Percentiles rank a stretch among this genome's conserved stretches.
These are phyloP conservation scores for Orychophragmus violaceus DNA, from an alignment of 345 rosid species.

Conservation along the genomic window DNA sequence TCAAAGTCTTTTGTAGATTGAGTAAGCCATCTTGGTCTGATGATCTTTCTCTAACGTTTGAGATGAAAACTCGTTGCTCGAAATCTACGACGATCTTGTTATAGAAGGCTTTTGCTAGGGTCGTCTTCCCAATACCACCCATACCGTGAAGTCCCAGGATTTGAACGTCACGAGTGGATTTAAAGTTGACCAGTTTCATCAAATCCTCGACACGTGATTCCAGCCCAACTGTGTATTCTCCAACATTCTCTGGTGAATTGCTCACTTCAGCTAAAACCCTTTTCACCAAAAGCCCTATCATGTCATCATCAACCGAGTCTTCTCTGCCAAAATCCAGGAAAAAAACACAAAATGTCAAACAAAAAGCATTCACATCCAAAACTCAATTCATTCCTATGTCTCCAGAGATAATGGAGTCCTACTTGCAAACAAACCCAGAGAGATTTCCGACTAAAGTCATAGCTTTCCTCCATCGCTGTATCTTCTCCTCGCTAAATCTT, in stretches of 20 bases:
- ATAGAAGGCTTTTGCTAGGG: conserved; percentile 23
- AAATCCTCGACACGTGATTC: neutral
- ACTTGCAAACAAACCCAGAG: conserved; percentile 30
- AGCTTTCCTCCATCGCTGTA: conserved; percentile 39
- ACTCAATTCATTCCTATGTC: neutral
- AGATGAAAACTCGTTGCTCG: conserved; percentile 26
- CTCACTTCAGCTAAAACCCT: conserved; percentile 40
- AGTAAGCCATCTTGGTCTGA: conserved; percentile 22
- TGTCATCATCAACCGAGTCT: conserved; percentile 1
- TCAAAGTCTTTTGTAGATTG: conserved; percentile 36
- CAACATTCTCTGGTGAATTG: conserved; percentile 48
- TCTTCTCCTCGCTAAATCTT: conserved; percentile 22
- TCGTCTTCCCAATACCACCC: conserved; percentile 43
- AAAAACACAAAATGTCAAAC: neutral
- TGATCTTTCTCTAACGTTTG: conserved; percentile 31
- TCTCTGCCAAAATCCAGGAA: neutral
- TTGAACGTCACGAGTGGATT: neutral
- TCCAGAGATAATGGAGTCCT: neutral
- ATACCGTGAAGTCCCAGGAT: conserved; percentile 32
- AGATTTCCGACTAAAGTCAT: conserved; percentile 36
- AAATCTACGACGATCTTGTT: conserved; percentile 13
- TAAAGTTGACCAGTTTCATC: neutral
- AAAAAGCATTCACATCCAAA: neutral
- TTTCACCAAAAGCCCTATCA: conserved; percentile 36
- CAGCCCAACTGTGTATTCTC: conserved; percentile 26